A percentile compares a stretch with the other conserved stretches of the same genome.
Conservation (phyloP, 441 rosid species). For the Bocquillonia castaneifolia region DNA sequence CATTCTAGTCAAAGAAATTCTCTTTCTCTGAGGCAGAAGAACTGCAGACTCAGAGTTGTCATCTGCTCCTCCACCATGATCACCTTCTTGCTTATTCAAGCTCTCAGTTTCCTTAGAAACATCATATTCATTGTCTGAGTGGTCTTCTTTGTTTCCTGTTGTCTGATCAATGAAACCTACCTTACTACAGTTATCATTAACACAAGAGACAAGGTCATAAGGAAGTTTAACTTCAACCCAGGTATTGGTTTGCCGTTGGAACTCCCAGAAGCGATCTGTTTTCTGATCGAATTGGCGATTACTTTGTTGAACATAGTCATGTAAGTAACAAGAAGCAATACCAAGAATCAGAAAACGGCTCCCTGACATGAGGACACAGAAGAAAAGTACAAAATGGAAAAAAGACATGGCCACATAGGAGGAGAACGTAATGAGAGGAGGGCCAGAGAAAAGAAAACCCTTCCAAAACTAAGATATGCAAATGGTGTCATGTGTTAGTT, state of each 20-base stretch:
- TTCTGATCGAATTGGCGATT: slow-evolving; percentile 46
- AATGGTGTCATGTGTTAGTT: slow-evolving; percentile 26
- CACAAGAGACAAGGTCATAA: slow-evolving; percentile 55
- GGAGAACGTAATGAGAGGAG: slow-evolving; percentile 12
- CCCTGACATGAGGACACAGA: slow-evolving; percentile 29
- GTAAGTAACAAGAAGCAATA: slow-evolving; percentile 42
- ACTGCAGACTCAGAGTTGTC: slow-evolving; percentile 21
- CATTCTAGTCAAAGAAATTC: slow-evolving; percentile 56
- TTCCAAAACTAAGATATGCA: slow-evolving; percentile 29
- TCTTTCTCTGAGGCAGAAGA: slow-evolving; percentile 48
- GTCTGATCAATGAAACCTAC: slow-evolving; percentile 41
- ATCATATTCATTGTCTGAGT: slow-evolving; percentile 16
- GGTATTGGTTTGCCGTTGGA: slow-evolving; percentile 44
- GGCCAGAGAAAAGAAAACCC: slow-evolving; percentile 23
- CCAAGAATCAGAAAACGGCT: slow-evolving; percentile 24
- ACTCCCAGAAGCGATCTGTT: slow-evolving; percentile 65
- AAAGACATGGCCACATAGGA: slow-evolving; percentile 31
- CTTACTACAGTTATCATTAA: slow-evolving; percentile 47
- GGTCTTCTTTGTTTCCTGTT: slow-evolving; percentile 22
- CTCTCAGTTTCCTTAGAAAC: slow-evolving; percentile 18
- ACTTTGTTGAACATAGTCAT: slow-evolving; percentile 27
- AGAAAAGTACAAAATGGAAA: slow-evolving; percentile 28
- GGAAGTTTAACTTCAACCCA: slow-evolving; percentile 66
- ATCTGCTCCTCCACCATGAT: slow-evolving; percentile 20
- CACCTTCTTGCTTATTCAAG: slow-evolving; percentile 20